Conservation (phyloP, 768 basidiomycete species). For the Tulasnella sp. region DNA sequence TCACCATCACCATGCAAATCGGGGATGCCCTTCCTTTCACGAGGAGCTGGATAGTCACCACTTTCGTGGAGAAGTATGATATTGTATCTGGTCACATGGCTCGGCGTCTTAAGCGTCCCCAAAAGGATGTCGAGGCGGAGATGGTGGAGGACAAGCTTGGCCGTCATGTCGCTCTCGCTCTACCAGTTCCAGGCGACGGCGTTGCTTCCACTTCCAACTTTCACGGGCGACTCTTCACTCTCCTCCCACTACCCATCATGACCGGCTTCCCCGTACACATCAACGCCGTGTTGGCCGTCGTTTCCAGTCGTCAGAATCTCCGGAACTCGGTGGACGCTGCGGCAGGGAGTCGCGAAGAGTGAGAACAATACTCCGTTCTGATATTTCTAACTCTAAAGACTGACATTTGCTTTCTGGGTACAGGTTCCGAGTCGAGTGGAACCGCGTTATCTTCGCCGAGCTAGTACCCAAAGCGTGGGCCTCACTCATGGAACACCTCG, state of each 20-base stretch:
- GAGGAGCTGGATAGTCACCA: conserved; percentile 16
- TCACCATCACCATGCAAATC: neutral
- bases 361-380: conserved; percentile 35
- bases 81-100: conserved; percentile 38
- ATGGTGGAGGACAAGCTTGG: conserved; percentile 49
- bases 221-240: conserved; percentile 54
- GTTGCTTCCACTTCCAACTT: neutral
- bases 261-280: conserved; percentile 54
- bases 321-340: conserved; percentile 51
- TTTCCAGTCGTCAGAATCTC: conserved; percentile 52
- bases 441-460: conserved; percentile 50
- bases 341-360: conserved; percentile 53
- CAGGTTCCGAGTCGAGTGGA: conserved; percentile 56
- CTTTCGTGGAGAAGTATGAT: conserved; percentile 42
- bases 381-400: neutral
- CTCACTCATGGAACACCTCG: conserved; percentile 42
- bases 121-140: conserved; percentile 39
- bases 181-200: conserved; percentile 42
- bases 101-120: neutral
- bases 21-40: neutral
- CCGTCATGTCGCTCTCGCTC: conserved; percentile 44
- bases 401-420: neutral
- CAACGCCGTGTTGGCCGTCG: conserved; percentile 55
- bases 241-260: conserved; percentile 52
- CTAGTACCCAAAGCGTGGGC: conserved; percentile 55